These are phyloP conservation scores for Curvularia verruculosa DNA, from an alignment of 2,329 filamentous ascomycete genomes.

Conservation along the genomic window DNA sequence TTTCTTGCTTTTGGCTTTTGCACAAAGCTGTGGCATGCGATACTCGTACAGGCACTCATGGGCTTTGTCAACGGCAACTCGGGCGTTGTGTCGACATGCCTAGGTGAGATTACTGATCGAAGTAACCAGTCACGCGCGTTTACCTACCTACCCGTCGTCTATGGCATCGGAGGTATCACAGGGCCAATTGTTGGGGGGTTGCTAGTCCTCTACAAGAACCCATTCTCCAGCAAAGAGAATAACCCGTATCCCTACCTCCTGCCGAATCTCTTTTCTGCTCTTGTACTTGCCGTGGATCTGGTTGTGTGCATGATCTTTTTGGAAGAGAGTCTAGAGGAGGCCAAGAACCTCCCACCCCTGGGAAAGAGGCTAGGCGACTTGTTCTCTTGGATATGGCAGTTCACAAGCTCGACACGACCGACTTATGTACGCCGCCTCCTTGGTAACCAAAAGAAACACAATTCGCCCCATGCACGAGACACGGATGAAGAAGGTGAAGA, in stretches of 20 bases:
- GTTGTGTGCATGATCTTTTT: constrained; percentile 78
- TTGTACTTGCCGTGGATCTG: constrained; percentile 73
- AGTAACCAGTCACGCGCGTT: constrained; percentile 95
- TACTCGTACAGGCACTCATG: constrained; percentile 87
- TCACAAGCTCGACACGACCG: constrained; percentile 63
- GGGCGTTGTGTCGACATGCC: constrained; percentile 87
- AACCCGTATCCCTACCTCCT: constrained; percentile 79
- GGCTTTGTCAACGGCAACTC: constrained; percentile 94
- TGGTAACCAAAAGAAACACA: constrained; percentile 31
- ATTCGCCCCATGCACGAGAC: constrained; percentile 42
- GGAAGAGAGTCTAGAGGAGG: constrained; percentile 81
- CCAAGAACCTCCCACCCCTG: constrained; percentile 65
- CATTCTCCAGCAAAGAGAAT: constrained; percentile 57
- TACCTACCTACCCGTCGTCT: constrained; percentile 93
- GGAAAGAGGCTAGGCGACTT: constrained; percentile 63
- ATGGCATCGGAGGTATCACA: constrained; percentile 90
- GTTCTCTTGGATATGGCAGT: constrained; percentile 74
- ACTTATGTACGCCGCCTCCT: constrained; percentile 61
- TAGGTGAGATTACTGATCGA: constrained; percentile 93
- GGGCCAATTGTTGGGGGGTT: constrained; percentile 90
- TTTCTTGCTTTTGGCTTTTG: constrained; percentile 91
- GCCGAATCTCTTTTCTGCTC: constrained; percentile 81
- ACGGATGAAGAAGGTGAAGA: constrained; percentile 40
- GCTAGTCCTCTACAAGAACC: constrained; percentile 69
- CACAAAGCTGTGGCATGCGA: constrained; percentile 78